Conservation (phyloP, 1,284 basidiomycete genomes). For the Sporisorium exsertum region DNA sequence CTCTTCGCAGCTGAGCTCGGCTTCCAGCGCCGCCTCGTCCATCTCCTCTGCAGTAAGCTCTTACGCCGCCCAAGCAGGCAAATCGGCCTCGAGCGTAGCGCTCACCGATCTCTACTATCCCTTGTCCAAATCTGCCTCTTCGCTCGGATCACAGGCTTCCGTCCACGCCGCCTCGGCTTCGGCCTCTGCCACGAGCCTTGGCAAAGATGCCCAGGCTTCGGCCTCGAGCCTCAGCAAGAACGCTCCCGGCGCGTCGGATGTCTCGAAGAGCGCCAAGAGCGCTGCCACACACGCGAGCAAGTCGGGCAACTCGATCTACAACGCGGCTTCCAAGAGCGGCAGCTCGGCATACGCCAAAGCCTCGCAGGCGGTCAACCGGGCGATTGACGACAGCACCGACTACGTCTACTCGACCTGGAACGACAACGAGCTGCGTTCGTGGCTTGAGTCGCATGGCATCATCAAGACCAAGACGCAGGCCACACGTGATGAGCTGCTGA, state of each 20-base stretch:
- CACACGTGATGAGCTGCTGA: constrained; percentile 60
- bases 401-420: constrained; percentile 67
- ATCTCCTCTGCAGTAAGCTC: constrained; percentile 58
- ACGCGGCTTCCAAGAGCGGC: constrained; percentile 53
- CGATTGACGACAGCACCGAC: constrained; percentile 63
- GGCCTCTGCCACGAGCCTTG: constrained; percentile 24
- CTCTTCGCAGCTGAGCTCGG: constrained; percentile 41
- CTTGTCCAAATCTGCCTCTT: constrained; percentile 49
- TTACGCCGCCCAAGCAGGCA: constrained; percentile 36
- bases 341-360: constrained; percentile 55
- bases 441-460: constrained; percentile 57
- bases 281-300: constrained; percentile 51
- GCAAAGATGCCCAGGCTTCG: constrained; percentile 29
- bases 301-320: constrained; percentile 38
- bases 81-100: constrained; percentile 44
- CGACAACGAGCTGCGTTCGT: constrained; percentile 58
- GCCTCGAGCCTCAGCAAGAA: constrained; percentile 37
- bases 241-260: constrained; percentile 34
- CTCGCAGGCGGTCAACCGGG: constrained; percentile 29
- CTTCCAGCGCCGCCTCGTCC: constrained; percentile 55
- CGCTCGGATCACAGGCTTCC: constrained; percentile 54
- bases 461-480: constrained; percentile 60
- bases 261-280: constrained; percentile 44
- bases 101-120: constrained; percentile 60
- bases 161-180: constrained; percentile 33